These are phyloP conservation scores for Saturnispora besseyi DNA, from an alignment of 805 yeast genomes.

Conservation along the genomic window DNA sequence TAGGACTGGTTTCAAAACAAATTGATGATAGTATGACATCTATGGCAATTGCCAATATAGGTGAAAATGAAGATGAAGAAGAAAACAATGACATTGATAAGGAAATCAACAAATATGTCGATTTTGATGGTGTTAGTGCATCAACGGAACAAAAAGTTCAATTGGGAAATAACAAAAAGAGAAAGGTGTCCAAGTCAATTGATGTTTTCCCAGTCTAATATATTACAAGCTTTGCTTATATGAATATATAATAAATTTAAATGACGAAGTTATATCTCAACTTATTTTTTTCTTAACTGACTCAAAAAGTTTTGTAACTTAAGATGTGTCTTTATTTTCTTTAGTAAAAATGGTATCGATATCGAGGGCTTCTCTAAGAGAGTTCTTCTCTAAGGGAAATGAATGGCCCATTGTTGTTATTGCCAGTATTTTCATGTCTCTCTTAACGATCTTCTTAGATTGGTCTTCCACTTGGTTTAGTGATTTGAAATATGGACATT, in stretches of 20 bases:
- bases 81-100: neutral
- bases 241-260: neutral
- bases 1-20: neutral
- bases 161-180: conserved; percentile 5
- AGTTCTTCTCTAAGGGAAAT: conserved; percentile 6
- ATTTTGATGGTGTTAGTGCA: neutral
- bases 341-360: neutral
- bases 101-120: neutral
- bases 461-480: conserved; percentile 40
- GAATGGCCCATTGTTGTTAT: conserved; percentile 42
- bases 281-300: neutral
- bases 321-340: neutral
- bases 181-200: conserved; percentile 17
- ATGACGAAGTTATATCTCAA: neutral
- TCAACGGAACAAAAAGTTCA: neutral
- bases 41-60: neutral
- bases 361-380: neutral
- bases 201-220: conserved; percentile 15
- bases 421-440: conserved; percentile 40
- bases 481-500: conserved; percentile 45
- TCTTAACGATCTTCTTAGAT: conserved; percentile 41
- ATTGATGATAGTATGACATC: neutral
- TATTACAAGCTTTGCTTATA: neutral
- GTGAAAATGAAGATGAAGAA: neutral
- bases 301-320: neutral